Base-by-base conservation (phyloP, 1,139 yeast species). In the Scheffersomyces illinoinensis region DNA sequence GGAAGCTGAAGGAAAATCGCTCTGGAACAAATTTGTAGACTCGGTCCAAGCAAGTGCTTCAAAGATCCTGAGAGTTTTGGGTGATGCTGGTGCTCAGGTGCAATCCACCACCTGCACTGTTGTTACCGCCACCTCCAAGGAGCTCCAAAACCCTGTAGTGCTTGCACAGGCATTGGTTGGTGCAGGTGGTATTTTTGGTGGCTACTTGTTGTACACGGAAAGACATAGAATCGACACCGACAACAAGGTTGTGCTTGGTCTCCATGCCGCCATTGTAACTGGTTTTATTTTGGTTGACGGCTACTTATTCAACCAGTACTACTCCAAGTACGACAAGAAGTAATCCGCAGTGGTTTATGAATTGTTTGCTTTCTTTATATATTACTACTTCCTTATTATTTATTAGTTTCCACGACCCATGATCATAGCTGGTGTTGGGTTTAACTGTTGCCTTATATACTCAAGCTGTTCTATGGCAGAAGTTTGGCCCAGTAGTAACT, bases 61-160 rank as follows among this genome's bases (percentile, higher is more conserved):
- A 14, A 56, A 59, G 26, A 53, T 62, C 39, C 56, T 61, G 50
- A 56, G 61, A 47, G 59, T 55, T 50, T 59, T 68, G 20, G 53
- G 57, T 53, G 53, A 59, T 19, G 52, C 47, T 23, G 53, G 54
- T 10, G 19, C 48, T n/a, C 50, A 47, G 5, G 62, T 54, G 20
- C 53, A 56, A 18, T 47, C 57, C 43, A 26, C 47, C 18, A 24
- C 56, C 19, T 46, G 49, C 48, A 21, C 33, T 18, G 58, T 46
- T 23, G 56, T 57, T 19, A 52, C 53, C 19, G 58, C 55, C 20
- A 55, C 62, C 17, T 53, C 55, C 48, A 56, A 54, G 17, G 88
- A 85, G 69, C 76, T 87, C 63, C 80, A 85, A 68, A 86, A 87
- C 75, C 91, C 91, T 0, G 89, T 84, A 18, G 89, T 87, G 56